phyloP scores from a whole-genome alignment of 768 basidiomycete species.

The Lactarius hengduanensis region DNA sequence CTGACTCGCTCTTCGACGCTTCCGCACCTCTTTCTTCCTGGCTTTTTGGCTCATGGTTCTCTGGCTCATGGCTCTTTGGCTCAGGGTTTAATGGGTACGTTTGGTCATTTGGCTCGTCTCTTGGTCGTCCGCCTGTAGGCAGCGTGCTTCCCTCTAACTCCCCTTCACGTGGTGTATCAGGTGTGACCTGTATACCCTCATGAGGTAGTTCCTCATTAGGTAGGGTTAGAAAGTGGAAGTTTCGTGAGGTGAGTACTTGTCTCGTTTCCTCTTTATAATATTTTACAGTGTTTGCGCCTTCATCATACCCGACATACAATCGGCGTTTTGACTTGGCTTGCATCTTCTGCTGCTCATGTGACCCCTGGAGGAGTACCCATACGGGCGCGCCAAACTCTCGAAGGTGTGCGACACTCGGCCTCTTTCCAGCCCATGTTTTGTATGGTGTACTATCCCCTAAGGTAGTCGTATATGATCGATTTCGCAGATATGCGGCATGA shows the following conservation, averaged over 20 bases:
- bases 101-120: too few species aligned
- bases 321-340: neutral
- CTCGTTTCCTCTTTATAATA: neutral
- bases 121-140: too few species aligned
- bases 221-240: neutral
- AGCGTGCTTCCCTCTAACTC: neutral
- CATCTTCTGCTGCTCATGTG: neutral
- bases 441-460: neutral
- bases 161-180: neutral
- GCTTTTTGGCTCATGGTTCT: too few species aligned
- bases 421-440: neutral
- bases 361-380: neutral
- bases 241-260: neutral
- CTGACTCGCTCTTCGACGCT: too few species aligned
- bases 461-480: rapidly evolving
- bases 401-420: neutral
- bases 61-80: too few species aligned
- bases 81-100: too few species aligned
- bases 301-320: neutral
- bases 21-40: too few species aligned
- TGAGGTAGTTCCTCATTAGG: neutral
- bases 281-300: neutral
- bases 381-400: neutral
- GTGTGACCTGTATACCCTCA: too few species aligned
- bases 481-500: neutral